Conservation (phyloP, 305 asterid species). For the Fraxinus sp. region DNA sequence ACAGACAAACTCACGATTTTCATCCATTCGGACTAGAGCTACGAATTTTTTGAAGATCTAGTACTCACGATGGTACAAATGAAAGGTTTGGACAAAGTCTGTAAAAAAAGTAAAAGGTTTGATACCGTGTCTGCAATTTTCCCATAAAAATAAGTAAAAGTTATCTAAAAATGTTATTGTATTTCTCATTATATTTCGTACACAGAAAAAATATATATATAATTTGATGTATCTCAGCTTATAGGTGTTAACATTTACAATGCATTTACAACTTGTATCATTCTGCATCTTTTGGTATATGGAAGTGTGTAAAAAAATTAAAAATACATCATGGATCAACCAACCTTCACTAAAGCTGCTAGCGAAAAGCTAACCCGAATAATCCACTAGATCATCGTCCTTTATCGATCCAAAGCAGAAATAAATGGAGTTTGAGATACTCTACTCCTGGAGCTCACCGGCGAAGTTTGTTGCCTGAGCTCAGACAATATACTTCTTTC, state of each 20-base stretch:
- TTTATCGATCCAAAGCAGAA: slow-evolving; percentile 64
- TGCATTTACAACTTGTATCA: background rate
- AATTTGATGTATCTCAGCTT: background rate
- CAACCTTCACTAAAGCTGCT: slow-evolving; percentile 22
- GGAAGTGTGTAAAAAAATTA: background rate
- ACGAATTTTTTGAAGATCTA: too few species aligned
- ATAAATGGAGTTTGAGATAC: slow-evolving; percentile 39
- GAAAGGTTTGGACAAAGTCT: too few species aligned
- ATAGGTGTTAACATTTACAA: background rate
- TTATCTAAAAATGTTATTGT: background rate
- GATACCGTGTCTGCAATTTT: too few species aligned
- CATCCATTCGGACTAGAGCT: too few species aligned
- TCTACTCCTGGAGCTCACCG: slow-evolving; percentile 37
- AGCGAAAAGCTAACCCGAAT: slow-evolving; percentile 32
- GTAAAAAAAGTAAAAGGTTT: too few species aligned
- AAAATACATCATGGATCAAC: slow-evolving; percentile 9
- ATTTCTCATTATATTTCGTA: background rate
- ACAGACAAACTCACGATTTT: too few species aligned
- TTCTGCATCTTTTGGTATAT: background rate
- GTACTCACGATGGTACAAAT: too few species aligned
- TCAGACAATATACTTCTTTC: slow-evolving; percentile 70
- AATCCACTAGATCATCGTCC: slow-evolving; percentile 4
- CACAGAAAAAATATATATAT: background rate
- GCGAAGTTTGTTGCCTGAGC: slow-evolving; percentile 58
- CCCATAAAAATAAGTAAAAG: background rate